These are phyloP conservation scores for Eragrostis nindensis DNA, from an alignment of 176 grass and related monocot species.

Conservation along the genomic window DNA sequence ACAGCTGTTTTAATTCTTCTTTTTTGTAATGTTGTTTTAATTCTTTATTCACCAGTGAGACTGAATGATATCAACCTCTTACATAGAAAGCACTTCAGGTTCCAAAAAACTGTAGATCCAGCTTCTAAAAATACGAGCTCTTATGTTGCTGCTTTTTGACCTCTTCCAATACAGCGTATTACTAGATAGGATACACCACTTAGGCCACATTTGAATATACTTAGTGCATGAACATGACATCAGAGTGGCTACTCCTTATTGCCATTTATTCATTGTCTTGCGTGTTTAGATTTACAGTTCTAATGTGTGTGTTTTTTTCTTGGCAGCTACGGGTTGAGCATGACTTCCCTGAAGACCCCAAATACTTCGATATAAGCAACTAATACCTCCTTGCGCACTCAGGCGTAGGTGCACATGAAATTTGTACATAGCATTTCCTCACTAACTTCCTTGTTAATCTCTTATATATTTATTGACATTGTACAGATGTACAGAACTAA, in stretches of 20 bases:
- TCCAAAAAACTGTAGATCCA: constrained; percentile 10
- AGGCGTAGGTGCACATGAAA: constrained; percentile 22
- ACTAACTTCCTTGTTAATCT: constrained; percentile 43
- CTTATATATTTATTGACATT: constrained; percentile 40
- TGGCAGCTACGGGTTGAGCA: constrained; percentile 78
- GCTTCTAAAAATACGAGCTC: constrained; percentile 7
- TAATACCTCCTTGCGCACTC: constrained; percentile 48
- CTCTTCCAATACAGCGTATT: not conserved
- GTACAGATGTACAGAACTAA: constrained; percentile 61
- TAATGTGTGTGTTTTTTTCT: constrained; percentile 27
- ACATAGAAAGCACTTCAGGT: not conserved
- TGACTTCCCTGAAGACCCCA: constrained; percentile 89
- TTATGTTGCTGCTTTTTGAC: constrained; percentile 26
- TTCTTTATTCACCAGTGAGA: not conserved
- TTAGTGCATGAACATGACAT: not conserved
- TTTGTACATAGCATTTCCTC: constrained; percentile 61
- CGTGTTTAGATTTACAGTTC: not conserved
- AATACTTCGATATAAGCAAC: constrained; percentile 95
- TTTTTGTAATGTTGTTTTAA: no score
- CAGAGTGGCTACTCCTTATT: not conserved
- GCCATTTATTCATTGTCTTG: constrained; percentile 1
- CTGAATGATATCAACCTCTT: not conserved
- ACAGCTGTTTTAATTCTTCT: not conserved
- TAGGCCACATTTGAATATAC: not conserved
- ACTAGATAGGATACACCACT: constrained; percentile 2